phyloP scores from a whole-genome alignment of 345 rosid genomes.

The Ricinus communis region DNA sequence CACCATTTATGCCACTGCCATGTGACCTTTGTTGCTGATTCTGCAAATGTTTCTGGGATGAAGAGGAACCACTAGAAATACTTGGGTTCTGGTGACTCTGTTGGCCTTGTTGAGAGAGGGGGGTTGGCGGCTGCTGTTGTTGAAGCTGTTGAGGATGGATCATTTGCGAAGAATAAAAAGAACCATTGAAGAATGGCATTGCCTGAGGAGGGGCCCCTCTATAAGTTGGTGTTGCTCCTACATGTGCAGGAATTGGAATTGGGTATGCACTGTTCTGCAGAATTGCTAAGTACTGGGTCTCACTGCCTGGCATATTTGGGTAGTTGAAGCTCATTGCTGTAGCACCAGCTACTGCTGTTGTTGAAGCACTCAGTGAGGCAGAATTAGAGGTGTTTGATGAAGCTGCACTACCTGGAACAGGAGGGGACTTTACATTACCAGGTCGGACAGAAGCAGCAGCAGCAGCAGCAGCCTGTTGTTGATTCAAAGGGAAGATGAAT shows the following conservation, averaged over 20 bases:
- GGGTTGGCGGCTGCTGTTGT: conserved; percentile 47
- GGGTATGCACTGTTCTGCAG: conserved; percentile 79
- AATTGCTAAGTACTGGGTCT: conserved; percentile 86
- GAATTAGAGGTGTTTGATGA: conserved; percentile 48
- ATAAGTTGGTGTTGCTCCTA: conserved; percentile 67
- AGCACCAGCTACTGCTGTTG: conserved; percentile 56
- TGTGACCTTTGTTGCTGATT: conserved; percentile 68
- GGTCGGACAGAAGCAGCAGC: conserved; percentile 65
- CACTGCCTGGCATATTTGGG: conserved; percentile 72
- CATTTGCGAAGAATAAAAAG: conserved; percentile 92
- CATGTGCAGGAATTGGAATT: conserved; percentile 85
- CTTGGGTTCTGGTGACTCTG: conserved; percentile 70
- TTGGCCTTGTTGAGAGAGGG: conserved; percentile 57
- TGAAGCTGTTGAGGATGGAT: conserved; percentile 73
- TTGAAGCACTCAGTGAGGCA: conserved; percentile 45
- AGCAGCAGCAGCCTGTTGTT: conserved; percentile 76
- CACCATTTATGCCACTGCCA: conserved; percentile 39
- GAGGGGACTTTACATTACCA: conserved; percentile 58
- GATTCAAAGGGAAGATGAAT: conserved; percentile 84
- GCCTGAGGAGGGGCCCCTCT: conserved; percentile 73
- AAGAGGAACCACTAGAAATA: conserved; percentile 68
- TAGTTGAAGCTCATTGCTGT: conserved; percentile 83
- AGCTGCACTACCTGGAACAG: conserved; percentile 40
- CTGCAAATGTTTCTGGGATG: conserved; percentile 79
- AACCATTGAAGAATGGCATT: conserved; percentile 76